phyloP scores from a whole-genome alignment of 129 eudicot species.

The Solidago caesia region DNA sequence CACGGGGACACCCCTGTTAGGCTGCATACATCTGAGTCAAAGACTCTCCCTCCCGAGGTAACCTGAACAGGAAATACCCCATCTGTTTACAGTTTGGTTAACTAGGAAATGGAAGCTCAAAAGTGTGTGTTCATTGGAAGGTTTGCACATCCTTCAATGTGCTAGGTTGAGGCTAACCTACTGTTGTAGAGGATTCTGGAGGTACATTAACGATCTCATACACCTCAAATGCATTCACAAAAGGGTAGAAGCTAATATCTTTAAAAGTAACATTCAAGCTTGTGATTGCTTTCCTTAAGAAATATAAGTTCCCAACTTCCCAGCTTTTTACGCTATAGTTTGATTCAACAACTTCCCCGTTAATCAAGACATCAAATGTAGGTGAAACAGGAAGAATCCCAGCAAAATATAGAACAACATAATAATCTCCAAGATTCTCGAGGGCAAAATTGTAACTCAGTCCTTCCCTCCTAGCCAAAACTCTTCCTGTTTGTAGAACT shows the following conservation, averaged over 20 bases:
- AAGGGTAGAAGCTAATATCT: conserved; percentile 59
- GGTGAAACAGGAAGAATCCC: conserved; percentile 90
- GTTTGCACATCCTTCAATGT: conserved; percentile 2
- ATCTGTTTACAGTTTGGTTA: background rate
- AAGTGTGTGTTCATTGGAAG: conserved; percentile 8
- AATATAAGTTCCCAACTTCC: conserved; percentile 43
- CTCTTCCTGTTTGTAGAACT: conserved; percentile 84
- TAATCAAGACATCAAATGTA: conserved; percentile 62
- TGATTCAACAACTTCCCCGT: conserved; percentile 54
- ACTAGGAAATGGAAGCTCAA: background rate
- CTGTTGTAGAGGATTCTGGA: conserved; percentile 72
- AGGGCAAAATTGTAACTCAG: conserved; percentile 62
- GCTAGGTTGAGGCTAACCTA: conserved; percentile 42
- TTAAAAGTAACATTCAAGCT: conserved; percentile 66
- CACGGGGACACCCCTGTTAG: too few species aligned
- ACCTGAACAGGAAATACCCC: too few species aligned
- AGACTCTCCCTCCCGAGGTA: too few species aligned
- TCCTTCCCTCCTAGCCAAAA: conserved; percentile 60
- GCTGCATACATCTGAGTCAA: too few species aligned
- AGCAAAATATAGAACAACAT: conserved; percentile 70
- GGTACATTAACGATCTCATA: conserved; percentile 75
- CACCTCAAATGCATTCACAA: conserved; percentile 82
- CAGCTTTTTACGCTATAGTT: conserved; percentile 63
- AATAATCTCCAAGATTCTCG: conserved; percentile 59
- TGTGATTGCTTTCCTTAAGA: conserved; percentile 45